Evolutionary conservation across 805 yeast genomes (phyloP), one percentile per base, ranked within the genome.

Genomic region (Kuraishia capsulata): DNA sequence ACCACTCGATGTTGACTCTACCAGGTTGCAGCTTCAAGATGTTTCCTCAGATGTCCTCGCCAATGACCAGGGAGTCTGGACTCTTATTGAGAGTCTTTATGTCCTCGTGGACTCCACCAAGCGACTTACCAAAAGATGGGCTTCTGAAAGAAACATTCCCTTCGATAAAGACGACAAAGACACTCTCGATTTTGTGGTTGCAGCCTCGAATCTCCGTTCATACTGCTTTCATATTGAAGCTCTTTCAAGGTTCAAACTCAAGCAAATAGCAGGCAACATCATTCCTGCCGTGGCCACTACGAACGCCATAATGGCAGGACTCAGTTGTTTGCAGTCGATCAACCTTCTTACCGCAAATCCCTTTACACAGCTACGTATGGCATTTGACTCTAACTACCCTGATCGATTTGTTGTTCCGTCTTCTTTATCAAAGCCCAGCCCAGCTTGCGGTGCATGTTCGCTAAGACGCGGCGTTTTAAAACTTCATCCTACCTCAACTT

Each of bases 231-330:
- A 69, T 19, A 88, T 89, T 40, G 83, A 78, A 25, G 47, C 65
- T 37, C 81, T 82, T 53, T 69, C 92, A 3, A 80, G 84, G 42
- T 92, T 94, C 53, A 95, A 87, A 43, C 75, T 84, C 44, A 92
- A 92, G 56, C 94, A 84, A 51, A 88, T 90, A 45, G 98, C 98
- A 0, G 99, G 99, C 4, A 92, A 90, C 57, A 92, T 92, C 50
- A 92, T 92, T 30, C 98, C 99, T 0, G 98, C 98, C 0, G 89
- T 94, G 48, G 97, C 98, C 4, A 92, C 98, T 2, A 90, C 97
- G 3, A 92, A 92, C 57, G 97, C 98, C 1, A 81, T 92, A 11
- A 80, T 92, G 48, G 88, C 96, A 0, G 98, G 98, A 0, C 72
- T 87, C 47, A 81, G 92, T 13, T 79, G 88, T 3, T 55, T 90